Percentiles rank a stretch among this genome's conserved stretches.
Conservation (phyloP, 257 asterid species). For the Primulina huaijiensis region DNA sequence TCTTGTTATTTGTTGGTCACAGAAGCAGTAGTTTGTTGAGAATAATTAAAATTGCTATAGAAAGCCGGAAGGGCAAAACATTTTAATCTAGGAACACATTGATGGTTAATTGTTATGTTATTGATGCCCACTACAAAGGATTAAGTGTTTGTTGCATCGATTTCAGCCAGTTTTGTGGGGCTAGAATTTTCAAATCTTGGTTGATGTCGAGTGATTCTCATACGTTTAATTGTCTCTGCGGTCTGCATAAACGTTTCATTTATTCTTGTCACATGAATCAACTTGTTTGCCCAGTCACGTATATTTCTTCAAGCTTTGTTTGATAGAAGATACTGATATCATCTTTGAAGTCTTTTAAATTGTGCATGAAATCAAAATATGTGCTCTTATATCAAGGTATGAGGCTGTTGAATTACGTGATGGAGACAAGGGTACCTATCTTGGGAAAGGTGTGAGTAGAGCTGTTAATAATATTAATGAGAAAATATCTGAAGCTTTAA, state of each 20-base stretch:
- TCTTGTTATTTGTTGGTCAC: too few relatives aligned
- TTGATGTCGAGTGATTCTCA: not conserved
- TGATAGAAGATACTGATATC: constrained; percentile 13
- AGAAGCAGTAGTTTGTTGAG: not conserved
- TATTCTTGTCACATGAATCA: constrained; percentile 5
- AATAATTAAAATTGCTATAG: not conserved
- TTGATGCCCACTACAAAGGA: not conserved
- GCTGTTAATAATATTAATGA: constrained; percentile 92
- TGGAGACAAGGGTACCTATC: constrained; percentile 88
- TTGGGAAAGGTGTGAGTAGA: constrained; percentile 90
- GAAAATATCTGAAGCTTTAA: constrained; percentile 90
- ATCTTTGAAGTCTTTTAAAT: constrained; percentile 18
- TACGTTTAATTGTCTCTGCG: constrained; percentile 10
- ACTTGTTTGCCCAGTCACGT: constrained; percentile 15
- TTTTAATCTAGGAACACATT: not conserved
- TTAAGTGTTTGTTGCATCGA: not conserved
- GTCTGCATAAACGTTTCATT: constrained; percentile 19
- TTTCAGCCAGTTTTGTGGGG: too few relatives aligned
- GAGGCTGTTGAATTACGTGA: constrained; percentile 96
- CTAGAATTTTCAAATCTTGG: not conserved
- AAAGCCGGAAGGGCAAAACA: not conserved
- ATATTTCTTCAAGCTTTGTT: constrained; percentile 5
- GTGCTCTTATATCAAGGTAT: constrained; percentile 50
- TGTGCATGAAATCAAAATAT: constrained; percentile 9
- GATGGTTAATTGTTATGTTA: not conserved